Evolutionary conservation across 352 stramenopile genomes (phyloP).

Genomic region (Phytophthora agathidicida): DNA sequence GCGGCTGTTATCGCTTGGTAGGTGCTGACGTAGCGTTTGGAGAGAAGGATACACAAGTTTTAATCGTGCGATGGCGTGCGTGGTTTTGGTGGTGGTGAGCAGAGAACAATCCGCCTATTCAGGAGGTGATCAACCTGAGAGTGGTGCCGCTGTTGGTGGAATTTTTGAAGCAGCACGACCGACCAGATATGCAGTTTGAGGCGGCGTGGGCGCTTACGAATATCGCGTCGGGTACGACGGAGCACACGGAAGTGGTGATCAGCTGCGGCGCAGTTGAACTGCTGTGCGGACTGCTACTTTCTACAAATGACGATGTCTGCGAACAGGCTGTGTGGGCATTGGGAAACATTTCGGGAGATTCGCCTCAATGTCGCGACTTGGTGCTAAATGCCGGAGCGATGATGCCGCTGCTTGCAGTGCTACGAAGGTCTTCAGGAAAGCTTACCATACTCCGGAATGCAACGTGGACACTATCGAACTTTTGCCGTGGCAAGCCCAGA

Average conservation of each 20-base stretch:
- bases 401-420: conserved; percentile 94
- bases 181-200: conserved; percentile 97
- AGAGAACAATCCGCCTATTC: conserved; percentile 98
- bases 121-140: conserved; percentile 97
- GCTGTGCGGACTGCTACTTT: conserved; percentile 96
- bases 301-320: conserved; percentile 97
- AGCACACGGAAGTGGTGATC: conserved; percentile 99
- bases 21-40: neutral
- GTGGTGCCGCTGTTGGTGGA: conserved; percentile 98
- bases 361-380: conserved; percentile 95
- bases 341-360: conserved; percentile 99
- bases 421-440: conserved; percentile 91
- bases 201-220: conserved; percentile 99
- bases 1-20: conserved; percentile 96
- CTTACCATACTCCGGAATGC: conserved; percentile 98
- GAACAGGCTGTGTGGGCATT: conserved; percentile 98
- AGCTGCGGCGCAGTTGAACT: conserved; percentile 96
- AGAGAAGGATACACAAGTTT: no score
- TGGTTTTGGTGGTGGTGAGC: conserved; percentile 22
- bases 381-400: conserved; percentile 96
- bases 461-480: conserved; percentile 99
- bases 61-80: no score
- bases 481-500: conserved; percentile 94
- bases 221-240: conserved; percentile 98
- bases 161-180: conserved; percentile 96